Conservation (phyloP, 2,329 filamentous ascomycete species). For the Colletotrichum tabaci region DNA sequence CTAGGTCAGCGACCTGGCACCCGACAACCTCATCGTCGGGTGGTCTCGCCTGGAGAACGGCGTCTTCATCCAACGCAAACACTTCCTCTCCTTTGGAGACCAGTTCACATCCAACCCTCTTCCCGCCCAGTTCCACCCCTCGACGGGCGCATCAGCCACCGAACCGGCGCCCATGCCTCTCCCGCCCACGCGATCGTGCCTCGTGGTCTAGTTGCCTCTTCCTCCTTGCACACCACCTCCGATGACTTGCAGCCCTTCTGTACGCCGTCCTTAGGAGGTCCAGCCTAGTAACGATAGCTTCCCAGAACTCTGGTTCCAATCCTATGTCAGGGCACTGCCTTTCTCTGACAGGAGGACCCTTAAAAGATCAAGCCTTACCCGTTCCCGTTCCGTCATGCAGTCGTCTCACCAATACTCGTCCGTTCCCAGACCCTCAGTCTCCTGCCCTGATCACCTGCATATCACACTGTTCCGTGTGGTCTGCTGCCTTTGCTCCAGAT, state of each 20-base stretch:
- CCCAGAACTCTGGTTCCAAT: conserved; percentile 17
- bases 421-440: conserved; percentile 37
- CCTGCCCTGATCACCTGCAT: conserved; percentile 45
- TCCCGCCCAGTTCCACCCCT: conserved; percentile 13
- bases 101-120: neutral
- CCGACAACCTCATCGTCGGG: conserved; percentile 27
- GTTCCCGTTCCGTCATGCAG: conserved; percentile 38
- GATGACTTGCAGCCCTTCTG: conserved; percentile 29
- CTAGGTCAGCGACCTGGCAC: conserved; percentile 37
- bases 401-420: conserved; percentile 30
- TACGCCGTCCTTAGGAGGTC: neutral
- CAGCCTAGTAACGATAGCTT: conserved; percentile 3
- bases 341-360: conserved; percentile 5
- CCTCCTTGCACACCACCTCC: conserved; percentile 16
- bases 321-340: conserved; percentile 29
- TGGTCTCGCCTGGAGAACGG: neutral
- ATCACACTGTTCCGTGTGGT: conserved; percentile 17
- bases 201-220: conserved; percentile 37
- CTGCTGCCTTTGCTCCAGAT: conserved; percentile 25
- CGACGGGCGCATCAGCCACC: conserved; percentile 31
- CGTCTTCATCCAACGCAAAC: neutral
- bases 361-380: conserved; percentile 39
- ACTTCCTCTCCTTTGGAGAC: neutral
- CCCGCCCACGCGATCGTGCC: conserved; percentile 39
- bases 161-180: conserved; percentile 30